These are phyloP conservation scores for Viridothelium virens DNA, from an alignment of 495 filamentous ascomycete species.

Conservation along the genomic window DNA sequence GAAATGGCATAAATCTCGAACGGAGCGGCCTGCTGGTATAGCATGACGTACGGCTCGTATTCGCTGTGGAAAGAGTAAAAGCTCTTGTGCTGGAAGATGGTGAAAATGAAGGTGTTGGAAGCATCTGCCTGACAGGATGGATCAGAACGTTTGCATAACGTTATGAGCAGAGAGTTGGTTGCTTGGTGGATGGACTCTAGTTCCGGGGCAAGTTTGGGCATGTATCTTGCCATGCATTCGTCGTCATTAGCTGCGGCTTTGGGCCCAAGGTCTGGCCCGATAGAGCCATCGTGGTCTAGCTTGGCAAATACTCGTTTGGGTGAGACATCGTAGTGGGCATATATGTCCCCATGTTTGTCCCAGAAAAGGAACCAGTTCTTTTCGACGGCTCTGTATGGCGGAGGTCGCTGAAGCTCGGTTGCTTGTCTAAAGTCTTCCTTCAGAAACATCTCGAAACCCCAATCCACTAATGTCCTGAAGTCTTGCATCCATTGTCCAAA, in stretches of 20 bases:
- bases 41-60: slow-evolving; percentile 49
- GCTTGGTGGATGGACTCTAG: slow-evolving; percentile 48
- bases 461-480: slow-evolving; percentile 42
- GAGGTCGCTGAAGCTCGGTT: slow-evolving; percentile 43
- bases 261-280: slow-evolving; percentile 37
- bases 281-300: slow-evolving; percentile 37
- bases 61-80: slow-evolving; percentile 40
- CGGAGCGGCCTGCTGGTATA: slow-evolving; percentile 40
- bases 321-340: slow-evolving; percentile 44
- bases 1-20: slow-evolving; percentile 46
- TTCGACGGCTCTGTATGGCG: slow-evolving; percentile 37
- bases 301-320: slow-evolving; percentile 42
- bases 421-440: slow-evolving; percentile 32
- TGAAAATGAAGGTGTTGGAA: slow-evolving; percentile 44
- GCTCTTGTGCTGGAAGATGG: slow-evolving; percentile 47
- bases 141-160: slow-evolving; percentile 44
- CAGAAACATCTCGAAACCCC: slow-evolving; percentile 26
- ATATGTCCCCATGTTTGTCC: slow-evolving; percentile 39
- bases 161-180: slow-evolving; percentile 48
- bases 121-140: slow-evolving; percentile 34
- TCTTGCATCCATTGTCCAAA: slow-evolving; percentile 48
- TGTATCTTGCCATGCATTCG: slow-evolving; percentile 37
- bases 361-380: slow-evolving; percentile 55
- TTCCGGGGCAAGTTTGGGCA: slow-evolving; percentile 31
- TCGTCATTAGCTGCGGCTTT: slow-evolving; percentile 30